Conservation (phyloP, 257 asterid genomes). For the Nicotiana otophora region DNA sequence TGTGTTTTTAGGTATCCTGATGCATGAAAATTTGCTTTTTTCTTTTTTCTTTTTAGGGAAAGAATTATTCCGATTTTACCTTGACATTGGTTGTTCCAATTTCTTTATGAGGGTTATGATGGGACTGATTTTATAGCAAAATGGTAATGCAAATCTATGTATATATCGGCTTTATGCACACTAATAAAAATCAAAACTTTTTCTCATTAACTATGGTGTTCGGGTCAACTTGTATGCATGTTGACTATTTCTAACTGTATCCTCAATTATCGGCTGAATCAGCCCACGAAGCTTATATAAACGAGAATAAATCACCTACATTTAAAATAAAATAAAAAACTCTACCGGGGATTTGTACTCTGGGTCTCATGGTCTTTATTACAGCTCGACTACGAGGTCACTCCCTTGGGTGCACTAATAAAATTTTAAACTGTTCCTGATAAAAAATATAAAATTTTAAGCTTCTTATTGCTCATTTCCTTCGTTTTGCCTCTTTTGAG, state of each 20-base stretch:
- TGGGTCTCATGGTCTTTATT: background rate
- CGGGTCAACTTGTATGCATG: no score
- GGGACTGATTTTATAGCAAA: background rate
- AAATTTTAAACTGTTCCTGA: background rate
- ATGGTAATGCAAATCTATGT: background rate
- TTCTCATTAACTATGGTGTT: no score
- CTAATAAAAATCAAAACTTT: no score
- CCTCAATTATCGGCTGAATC: no score
- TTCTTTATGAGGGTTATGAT: background rate
- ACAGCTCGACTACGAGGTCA: background rate
- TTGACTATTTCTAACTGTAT: no score
- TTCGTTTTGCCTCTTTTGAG: background rate
- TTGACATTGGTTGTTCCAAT: background rate
- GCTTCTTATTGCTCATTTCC: background rate
- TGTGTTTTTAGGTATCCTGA: background rate
- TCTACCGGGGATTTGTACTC: background rate
- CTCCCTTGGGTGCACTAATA: background rate
- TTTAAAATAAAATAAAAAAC: background rate
- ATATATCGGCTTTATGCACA: background rate
- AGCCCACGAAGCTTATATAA: no score
- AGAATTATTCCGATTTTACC: background rate
- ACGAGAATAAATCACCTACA: background rate
- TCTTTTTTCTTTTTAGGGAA: background rate
- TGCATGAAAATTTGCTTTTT: background rate
- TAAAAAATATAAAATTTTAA: no score